A percentile compares a stretch with the other conserved stretches of the same genome.
Conservation (phyloP, 768 basidiomycete genomes). For the Kondoa subrosea region DNA sequence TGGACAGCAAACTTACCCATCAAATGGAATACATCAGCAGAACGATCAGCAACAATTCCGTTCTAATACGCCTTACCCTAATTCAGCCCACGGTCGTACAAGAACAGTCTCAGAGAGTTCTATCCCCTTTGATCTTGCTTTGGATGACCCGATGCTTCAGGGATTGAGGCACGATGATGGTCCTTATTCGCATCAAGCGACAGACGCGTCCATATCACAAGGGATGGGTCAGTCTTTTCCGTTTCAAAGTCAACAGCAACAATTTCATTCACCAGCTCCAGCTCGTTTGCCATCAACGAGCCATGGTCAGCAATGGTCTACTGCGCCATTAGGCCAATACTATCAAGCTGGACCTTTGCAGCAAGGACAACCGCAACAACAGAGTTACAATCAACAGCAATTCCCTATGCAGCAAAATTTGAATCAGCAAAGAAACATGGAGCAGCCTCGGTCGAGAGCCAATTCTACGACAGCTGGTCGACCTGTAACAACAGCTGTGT, state of each 20-base stretch:
- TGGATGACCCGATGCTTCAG: too few species aligned
- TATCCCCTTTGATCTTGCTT: not conserved
- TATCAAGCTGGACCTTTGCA: not conserved
- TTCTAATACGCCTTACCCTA: not conserved
- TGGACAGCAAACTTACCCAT: too few species aligned
- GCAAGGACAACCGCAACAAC: not conserved
- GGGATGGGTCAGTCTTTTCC: not conserved
- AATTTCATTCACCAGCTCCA: not conserved
- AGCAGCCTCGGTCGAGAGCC: too few species aligned
- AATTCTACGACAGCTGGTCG: too few species aligned
- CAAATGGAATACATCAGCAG: too few species aligned
- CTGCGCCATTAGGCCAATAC: not conserved
- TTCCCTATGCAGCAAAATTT: not conserved
- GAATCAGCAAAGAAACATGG: not conserved
- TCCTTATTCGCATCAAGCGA: not conserved
- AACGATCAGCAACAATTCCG: not conserved
- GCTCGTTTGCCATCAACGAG: too few species aligned
- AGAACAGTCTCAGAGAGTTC: not conserved
- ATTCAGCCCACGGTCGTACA: not conserved
- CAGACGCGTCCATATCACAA: not conserved
- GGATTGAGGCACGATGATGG: too few species aligned
- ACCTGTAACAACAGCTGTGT: not conserved
- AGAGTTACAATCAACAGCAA: too few species aligned
- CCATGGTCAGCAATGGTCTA: not conserved
- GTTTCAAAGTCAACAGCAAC: not conserved